Base-by-base conservation (phyloP, 148 eudicot species). In the Suaeda aralocaspica region DNA sequence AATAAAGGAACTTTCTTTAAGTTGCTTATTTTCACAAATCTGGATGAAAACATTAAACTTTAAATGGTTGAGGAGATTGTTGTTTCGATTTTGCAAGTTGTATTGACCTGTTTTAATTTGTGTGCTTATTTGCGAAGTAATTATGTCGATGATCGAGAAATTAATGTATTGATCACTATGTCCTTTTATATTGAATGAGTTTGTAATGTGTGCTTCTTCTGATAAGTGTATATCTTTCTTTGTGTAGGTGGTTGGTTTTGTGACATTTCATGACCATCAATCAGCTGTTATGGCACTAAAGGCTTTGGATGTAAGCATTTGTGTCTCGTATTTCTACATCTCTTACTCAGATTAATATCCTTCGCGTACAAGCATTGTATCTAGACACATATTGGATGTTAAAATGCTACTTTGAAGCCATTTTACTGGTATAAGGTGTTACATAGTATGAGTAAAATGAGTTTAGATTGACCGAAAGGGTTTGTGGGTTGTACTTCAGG, bases 161-260 rank as follows among this genome's bases (percentile, higher is more conserved):
- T 42, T n/a, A n/a, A n/a, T n/a, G n/a, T n/a, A n/a, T n/a, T n/a
- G n/a, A n/a, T n/a, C n/a, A n/a, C n/a, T n/a, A n/a, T n/a, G n/a
- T n/a, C n/a, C n/a, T n/a, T n/a, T n/a, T n/a, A n/a, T n/a, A n/a
- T n/a, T n/a, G n/a, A n/a, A n/a, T n/a, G n/a, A n/a, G n/a, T n/a
- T n/a, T n/a, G n/a, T n/a, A n/a, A 10, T 46, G 16, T 46, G 50
- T 52, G 63, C 16, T 21, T 56, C 21, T 25, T 49, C 28, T 16
- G 24, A 59, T 16, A 59, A 53, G 15, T 13, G 36, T 50, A 14
- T 46, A 9, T 30, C 29, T 29, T 77, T 50, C 44, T 39, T 41
- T 68, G 30, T 78, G 78, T 87, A 92, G 98, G 98, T 92, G 72
- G 96, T 92, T 72, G 98, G 96, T 58, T 92, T 92, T 82, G 98